Evolutionary conservation across 257 asterid species (phyloP).

Genomic region (Solanum chiquidenum): DNA sequence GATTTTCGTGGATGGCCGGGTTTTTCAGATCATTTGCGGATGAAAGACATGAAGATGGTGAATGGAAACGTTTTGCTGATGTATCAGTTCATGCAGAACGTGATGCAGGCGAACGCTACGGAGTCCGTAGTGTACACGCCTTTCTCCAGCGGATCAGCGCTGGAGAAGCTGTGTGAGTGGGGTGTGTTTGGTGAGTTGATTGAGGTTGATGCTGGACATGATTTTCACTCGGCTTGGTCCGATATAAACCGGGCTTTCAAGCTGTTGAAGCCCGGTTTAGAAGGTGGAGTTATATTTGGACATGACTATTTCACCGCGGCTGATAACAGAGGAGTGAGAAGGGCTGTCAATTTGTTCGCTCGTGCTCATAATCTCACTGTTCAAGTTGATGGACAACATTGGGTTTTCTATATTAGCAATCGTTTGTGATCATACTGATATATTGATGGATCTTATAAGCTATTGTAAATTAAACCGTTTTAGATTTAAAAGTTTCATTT

Average conservation of each 20-base stretch:
- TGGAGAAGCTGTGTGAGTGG: conserved; percentile 55
- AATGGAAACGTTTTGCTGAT: conserved; percentile 47
- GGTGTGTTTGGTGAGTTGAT: conserved; percentile 55
- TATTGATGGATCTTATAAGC: neutral
- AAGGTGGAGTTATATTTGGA: conserved; percentile 49
- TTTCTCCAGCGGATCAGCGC: conserved; percentile 48
- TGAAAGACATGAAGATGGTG: conserved; percentile 38
- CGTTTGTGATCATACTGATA: neutral
- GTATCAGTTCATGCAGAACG: conserved; percentile 67
- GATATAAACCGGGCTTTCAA: conserved; percentile 53
- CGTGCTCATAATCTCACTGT: conserved; percentile 21
- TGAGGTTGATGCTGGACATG: conserved; percentile 63
- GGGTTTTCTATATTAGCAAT: conserved; percentile 19
- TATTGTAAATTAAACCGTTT: neutral
- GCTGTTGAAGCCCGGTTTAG: conserved; percentile 20
- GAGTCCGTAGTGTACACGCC: conserved; percentile 25
- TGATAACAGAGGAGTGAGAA: conserved; percentile 40
- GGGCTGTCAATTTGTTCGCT: conserved; percentile 51
- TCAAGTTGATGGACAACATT: conserved; percentile 46
- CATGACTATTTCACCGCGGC: conserved; percentile 33
- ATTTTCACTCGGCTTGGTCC: conserved; percentile 63
- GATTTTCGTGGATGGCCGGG: conserved; percentile 81
- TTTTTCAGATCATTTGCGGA: conserved; percentile 17
- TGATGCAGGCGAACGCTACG: conserved; percentile 26
- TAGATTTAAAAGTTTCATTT: neutral